Evolutionary conservation across 2,329 filamentous ascomycete species (phyloP).

Genomic region (Cladosporium sp.): DNA sequence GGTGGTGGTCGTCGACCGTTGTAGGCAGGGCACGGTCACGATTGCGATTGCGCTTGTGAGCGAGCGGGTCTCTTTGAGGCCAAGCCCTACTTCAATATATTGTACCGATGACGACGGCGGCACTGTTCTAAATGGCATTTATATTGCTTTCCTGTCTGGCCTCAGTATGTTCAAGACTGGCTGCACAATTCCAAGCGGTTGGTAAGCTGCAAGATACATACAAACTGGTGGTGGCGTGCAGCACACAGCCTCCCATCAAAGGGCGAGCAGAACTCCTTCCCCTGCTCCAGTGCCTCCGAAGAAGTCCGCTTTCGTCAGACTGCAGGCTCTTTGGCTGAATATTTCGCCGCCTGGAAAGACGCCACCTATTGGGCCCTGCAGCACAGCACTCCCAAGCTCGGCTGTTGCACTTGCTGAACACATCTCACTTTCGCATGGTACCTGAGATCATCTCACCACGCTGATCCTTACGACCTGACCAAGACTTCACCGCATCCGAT

Average conservation of each 20-base stretch:
- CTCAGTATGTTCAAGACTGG: background rate
- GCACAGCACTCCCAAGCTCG: background rate
- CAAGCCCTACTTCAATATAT: background rate
- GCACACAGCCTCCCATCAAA: background rate
- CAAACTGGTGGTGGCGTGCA: background rate
- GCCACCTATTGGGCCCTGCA: background rate
- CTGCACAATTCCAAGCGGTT: background rate
- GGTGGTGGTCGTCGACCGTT: background rate
- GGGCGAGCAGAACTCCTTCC: background rate
- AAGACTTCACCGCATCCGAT: background rate
- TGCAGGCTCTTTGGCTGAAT: background rate
- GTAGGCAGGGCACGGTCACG: background rate
- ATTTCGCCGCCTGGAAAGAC: background rate
- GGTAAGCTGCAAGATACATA: background rate
- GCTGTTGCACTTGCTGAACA: background rate
- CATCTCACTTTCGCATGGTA: background rate
- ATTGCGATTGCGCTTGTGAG: background rate
- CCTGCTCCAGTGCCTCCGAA: no score
- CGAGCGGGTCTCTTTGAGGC: background rate
- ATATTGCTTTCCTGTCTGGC: background rate
- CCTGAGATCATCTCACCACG: no score
- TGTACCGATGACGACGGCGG: background rate
- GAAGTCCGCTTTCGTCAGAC: background rate
- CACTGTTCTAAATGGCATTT: no score
- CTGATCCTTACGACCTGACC: background rate